Percentiles rank a stretch among this genome's conserved stretches.
Conservation (phyloP, 2,329 filamentous ascomycete genomes). For the Aspergillus sp. region DNA sequence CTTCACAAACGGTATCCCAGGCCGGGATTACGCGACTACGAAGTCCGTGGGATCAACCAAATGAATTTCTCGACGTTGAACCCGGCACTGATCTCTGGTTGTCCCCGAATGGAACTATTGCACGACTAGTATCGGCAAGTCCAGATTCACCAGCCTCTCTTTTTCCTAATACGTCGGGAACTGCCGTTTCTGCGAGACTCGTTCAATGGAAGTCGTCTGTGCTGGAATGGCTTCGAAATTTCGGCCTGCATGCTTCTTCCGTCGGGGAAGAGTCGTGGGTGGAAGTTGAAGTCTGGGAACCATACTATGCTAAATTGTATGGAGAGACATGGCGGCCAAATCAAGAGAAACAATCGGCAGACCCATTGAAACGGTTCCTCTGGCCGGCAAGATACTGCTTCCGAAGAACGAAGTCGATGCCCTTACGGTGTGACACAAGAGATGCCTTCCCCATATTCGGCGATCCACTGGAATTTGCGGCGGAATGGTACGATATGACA, state of each 20-base stretch:
- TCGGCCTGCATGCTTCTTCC: constrained; percentile 23
- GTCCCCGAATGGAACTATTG: constrained; percentile 30
- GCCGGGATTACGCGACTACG: constrained; percentile 25
- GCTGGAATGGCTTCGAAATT: constrained; percentile 27
- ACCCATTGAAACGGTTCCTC: constrained; percentile 32
- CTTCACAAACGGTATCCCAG: constrained; percentile 28
- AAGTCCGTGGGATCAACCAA: constrained; percentile 10
- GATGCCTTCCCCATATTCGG: constrained; percentile 10
- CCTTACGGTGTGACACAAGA: constrained; percentile 11
- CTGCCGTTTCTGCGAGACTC: constrained; percentile 8
- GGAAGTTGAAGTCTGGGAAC: constrained; percentile 33
- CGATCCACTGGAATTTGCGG: constrained; percentile 36
- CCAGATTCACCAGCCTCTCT: constrained; percentile 12
- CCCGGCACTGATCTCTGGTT: constrained; percentile 31
- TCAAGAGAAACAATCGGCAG: constrained; percentile 17
- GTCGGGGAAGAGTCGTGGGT: constrained; percentile 29
- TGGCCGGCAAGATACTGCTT: constrained; percentile 40
- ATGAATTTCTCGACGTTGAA: constrained; percentile 10
- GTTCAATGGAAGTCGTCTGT: constrained; percentile 29
- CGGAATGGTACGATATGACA: constrained; percentile 29
- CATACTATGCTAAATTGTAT: constrained; percentile 28
- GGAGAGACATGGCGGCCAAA: constrained; percentile 22
- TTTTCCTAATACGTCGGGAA: constrained; percentile 11
- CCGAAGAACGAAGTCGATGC: constrained; percentile 18
- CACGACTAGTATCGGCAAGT: constrained; percentile 22